Conservation (phyloP, 2,329 filamentous ascomycete genomes). For the Diaporthe australafricana region DNA sequence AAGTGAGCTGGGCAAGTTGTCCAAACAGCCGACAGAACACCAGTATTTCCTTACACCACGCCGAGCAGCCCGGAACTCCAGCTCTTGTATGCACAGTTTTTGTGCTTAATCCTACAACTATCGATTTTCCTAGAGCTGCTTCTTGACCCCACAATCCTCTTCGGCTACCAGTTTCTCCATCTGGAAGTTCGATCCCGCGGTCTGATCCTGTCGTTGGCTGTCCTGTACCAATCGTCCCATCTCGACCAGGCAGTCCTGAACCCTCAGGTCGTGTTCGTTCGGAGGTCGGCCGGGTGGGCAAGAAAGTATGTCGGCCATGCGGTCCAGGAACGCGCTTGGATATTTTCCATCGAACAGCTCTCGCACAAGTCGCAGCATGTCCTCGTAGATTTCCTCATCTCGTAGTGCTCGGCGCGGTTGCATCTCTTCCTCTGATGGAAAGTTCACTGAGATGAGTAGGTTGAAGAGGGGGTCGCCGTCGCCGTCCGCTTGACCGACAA, state of each 20-base stretch:
- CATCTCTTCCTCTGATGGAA: slow-evolving; percentile 22
- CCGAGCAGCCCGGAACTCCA: slow-evolving; percentile 17
- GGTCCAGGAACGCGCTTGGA: slow-evolving; percentile 14
- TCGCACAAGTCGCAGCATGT: background rate
- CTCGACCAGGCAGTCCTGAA: slow-evolving; percentile 26
- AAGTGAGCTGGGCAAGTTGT: background rate
- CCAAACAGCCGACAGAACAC: slow-evolving; percentile 8
- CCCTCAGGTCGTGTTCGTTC: slow-evolving; percentile 23
- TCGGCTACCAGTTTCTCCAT: background rate
- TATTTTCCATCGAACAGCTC: slow-evolving; percentile 23
- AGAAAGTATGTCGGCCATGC: slow-evolving; percentile 30
- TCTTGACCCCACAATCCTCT: background rate
- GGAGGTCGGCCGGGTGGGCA: slow-evolving; percentile 23
- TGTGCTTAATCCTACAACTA: slow-evolving; percentile 35
- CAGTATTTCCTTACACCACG: slow-evolving; percentile 18
- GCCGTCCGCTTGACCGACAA: slow-evolving; percentile 33
- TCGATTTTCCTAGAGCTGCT: slow-evolving; percentile 15
- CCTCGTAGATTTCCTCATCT: background rate
- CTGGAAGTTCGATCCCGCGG: background rate
- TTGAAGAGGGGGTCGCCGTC: slow-evolving; percentile 20
- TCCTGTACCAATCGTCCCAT: slow-evolving; percentile 18
- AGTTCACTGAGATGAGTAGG: slow-evolving; percentile 28
- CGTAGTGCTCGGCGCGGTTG: slow-evolving; percentile 25
- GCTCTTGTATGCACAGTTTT: slow-evolving; percentile 32
- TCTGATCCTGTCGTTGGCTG: background rate